Percentiles rank a stretch among this genome's conserved stretches.
Conservation (phyloP, 148 eudicot species). For the Simmondsia chinensis region DNA sequence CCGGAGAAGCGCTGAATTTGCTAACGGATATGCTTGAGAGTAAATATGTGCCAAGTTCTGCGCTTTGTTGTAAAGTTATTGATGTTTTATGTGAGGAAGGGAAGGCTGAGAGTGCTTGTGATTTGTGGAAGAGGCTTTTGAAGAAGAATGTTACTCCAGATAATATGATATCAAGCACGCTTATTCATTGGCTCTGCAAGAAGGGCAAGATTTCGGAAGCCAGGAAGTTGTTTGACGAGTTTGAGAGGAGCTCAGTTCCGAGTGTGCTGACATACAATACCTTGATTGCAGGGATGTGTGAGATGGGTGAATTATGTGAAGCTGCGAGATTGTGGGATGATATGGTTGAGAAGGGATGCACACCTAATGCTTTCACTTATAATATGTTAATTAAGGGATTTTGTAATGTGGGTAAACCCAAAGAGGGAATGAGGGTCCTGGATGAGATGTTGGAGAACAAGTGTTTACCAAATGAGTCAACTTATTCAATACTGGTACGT, state of each 20-base stretch:
- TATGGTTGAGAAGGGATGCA: constrained; percentile 69
- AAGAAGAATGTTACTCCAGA: constrained; percentile 61
- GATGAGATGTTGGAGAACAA: constrained; percentile 70
- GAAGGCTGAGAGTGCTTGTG: constrained; percentile 61
- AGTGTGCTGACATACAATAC: constrained; percentile 69
- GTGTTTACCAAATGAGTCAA: constrained; percentile 51
- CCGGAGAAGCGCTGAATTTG: constrained; percentile 68
- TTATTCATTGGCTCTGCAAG: constrained; percentile 88
- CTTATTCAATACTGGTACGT: constrained; percentile 49
- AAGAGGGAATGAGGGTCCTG: constrained; percentile 57
- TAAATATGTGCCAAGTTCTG: constrained; percentile 46
- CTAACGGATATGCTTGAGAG: constrained; percentile 75
- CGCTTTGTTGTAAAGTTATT: constrained; percentile 66
- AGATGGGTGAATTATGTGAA: constrained; percentile 67
- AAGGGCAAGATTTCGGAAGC: constrained; percentile 61
- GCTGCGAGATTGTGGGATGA: constrained; percentile 82
- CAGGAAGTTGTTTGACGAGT: constrained; percentile 65
- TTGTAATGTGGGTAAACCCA: constrained; percentile 62
- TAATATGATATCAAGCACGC: constrained; percentile 56
- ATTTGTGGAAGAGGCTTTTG: constrained; percentile 69
- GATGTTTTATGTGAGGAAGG: constrained; percentile 62
- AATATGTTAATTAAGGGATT: constrained; percentile 73
- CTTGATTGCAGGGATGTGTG: constrained; percentile 80
- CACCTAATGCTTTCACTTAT: constrained; percentile 69
- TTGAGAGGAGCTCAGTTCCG: constrained; percentile 62